phyloP scores from a whole-genome alignment of 345 rosid species.

The Hibiscus syriacus region DNA sequence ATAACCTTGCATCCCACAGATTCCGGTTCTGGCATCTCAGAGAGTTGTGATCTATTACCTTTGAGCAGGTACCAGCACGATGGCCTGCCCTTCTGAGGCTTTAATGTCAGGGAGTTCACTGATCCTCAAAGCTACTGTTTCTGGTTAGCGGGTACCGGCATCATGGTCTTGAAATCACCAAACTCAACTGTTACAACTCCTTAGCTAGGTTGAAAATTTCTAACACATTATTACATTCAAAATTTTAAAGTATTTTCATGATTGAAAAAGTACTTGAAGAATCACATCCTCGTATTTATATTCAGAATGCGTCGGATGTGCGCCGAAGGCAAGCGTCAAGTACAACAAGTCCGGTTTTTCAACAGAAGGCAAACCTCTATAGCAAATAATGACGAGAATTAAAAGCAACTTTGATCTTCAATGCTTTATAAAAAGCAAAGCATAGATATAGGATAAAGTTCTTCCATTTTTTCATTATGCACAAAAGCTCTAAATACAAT shows the following conservation, averaged over 20 bases:
- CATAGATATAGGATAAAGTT: conserved; percentile 6
- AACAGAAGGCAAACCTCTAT: not conserved
- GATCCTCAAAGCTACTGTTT: conserved; percentile 39
- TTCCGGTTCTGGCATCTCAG: not conserved
- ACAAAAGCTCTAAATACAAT: not conserved
- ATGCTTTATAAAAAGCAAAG: not conserved
- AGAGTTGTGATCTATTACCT: conserved; percentile 70
- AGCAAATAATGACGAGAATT: not conserved
- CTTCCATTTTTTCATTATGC: conserved; percentile 8
- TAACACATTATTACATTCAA: no score
- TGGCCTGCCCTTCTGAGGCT: conserved; percentile 14
- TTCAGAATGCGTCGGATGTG: not conserved
- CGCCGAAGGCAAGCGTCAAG: not conserved
- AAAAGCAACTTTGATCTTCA: not conserved
- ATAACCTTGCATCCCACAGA: no score
- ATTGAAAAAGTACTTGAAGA: not conserved
- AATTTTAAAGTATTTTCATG: no score
- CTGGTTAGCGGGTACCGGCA: no score
- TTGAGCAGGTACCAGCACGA: conserved; percentile 44
- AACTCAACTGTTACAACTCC: not conserved
- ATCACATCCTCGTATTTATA: not conserved
- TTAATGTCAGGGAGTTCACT: conserved; percentile 24
- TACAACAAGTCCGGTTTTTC: not conserved
- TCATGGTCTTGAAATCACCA: not conserved
- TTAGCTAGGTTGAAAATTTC: not conserved